Evolutionary conservation across 2,329 filamentous ascomycete species (phyloP).

Genomic region (Diaporthe citri): DNA sequence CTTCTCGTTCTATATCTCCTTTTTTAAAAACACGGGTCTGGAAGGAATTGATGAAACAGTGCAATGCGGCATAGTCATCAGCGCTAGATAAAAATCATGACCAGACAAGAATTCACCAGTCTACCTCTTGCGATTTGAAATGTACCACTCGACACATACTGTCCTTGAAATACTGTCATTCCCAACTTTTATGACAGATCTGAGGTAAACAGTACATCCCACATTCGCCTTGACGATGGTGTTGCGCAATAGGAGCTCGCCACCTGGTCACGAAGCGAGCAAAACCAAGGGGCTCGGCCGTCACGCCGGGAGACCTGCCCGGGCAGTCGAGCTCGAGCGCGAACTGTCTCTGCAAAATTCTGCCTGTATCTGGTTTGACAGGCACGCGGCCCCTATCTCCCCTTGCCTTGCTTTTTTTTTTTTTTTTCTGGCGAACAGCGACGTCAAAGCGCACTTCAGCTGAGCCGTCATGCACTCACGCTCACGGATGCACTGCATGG

Average conservation of each 20-base stretch:
- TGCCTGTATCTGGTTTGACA: not conserved
- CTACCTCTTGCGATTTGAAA: not conserved
- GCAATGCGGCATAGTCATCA: not conserved
- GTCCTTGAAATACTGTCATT: not conserved
- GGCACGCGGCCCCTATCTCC: not conserved
- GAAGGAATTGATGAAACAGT: not conserved
- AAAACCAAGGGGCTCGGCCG: not conserved
- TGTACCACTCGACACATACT: not conserved
- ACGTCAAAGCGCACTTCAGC: slow-evolving; percentile 3
- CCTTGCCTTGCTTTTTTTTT: not conserved
- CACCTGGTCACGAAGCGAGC: not conserved
- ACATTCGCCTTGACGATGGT: too few relatives aligned
- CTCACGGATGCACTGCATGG: not conserved
- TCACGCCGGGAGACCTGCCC: too few relatives aligned
- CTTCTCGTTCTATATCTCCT: not conserved
- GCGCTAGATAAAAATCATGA: not conserved
- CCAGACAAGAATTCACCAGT: not conserved
- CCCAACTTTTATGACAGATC: not conserved
- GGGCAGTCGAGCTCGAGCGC: not conserved
- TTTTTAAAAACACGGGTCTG: not conserved
- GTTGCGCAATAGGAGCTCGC: too few relatives aligned
- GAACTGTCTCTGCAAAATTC: too few relatives aligned
- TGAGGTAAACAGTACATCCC: too few relatives aligned
- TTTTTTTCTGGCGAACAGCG: not conserved
- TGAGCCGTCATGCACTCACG: not conserved